Evolutionary conservation across 495 filamentous ascomycete genomes (phyloP), one percentile per base, ranked within the genome.

Genomic region (Podospora conica): DNA sequence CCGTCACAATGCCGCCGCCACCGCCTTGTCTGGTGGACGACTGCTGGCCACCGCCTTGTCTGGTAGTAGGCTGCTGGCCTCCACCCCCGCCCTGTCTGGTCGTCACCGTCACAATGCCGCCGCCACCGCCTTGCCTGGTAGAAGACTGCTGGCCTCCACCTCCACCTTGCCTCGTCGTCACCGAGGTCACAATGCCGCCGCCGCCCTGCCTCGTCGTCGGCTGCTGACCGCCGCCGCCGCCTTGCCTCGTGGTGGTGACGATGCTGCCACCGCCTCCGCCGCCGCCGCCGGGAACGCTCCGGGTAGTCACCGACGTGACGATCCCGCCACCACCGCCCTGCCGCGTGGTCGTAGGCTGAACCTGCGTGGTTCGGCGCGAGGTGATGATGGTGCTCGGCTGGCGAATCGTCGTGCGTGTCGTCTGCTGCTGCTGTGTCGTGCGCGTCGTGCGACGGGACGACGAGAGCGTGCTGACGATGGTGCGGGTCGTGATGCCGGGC

Each of bases 31-130:
- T 23, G 23, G 9, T 59, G 27, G 57, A 29, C 22, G 57, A 24
- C 8, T 58, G 54, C 7, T 18, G 25, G 57, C 57, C 29, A 25
- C 24, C 29, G 57, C 1, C 11, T 53, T 3, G 59, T 56, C 53
- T 53, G 3, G 65, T 57, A 21, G 64, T 66, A 22, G 57, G 64
- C 48, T 61, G 64, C 15, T 60, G 65, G 6, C 65, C 65, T 10
- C 64, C 63, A 4, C 63, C 63, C 1, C 63, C 64, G 5, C 64
- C 63, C 10, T 48, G 53, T 11, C 61, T 23, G 20, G 21, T 23
- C 18, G 23, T 31, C 20, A 20, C 53, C 1, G n/a, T 48, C 15
- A 20, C 53, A 27, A 23, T 29, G 60, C 33, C 48, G 21, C 33
- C 60, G 18, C 60, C 60, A 3, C 60, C 60, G 9, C 60, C 60